These are phyloP conservation scores for Hypoxylon subgilvum DNA, from an alignment of 495 filamentous ascomycete species.

Conservation along the genomic window DNA sequence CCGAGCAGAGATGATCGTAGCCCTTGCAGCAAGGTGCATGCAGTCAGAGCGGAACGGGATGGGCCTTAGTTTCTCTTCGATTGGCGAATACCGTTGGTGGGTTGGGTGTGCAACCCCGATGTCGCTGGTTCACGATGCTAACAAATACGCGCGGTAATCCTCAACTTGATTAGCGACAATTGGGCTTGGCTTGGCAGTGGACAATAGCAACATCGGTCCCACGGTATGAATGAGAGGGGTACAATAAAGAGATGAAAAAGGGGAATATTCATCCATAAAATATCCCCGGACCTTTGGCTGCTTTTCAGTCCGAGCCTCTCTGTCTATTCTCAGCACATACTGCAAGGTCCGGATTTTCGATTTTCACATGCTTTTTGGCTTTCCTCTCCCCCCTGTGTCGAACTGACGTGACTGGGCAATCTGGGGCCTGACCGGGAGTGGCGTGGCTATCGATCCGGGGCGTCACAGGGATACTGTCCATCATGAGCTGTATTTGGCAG, in stretches of 20 bases:
- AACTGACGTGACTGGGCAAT: too few relatives aligned
- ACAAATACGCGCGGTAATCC: slow-evolving; percentile 5
- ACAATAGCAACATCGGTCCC: neutral
- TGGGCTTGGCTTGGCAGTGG: slow-evolving; percentile 8
- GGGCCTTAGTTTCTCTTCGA: slow-evolving; percentile 26
- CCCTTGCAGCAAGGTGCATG: slow-evolving; percentile 37
- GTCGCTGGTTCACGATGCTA: slow-evolving; percentile 26
- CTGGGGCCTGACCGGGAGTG: slow-evolving; percentile 3
- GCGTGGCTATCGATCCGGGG: slow-evolving; percentile 26
- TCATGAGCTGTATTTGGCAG: slow-evolving; percentile 29
- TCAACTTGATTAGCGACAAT: slow-evolving; percentile 21
- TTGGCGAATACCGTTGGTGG: slow-evolving; percentile 27
- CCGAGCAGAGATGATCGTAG: slow-evolving; percentile 21
- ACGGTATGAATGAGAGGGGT: neutral
- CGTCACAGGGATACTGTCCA: slow-evolving; percentile 17
- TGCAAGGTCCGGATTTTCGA: slow-evolving; percentile 5
- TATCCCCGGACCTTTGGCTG: too few relatives aligned
- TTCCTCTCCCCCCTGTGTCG: too few relatives aligned
- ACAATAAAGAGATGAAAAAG: slow-evolving; percentile 4
- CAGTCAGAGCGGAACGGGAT: slow-evolving; percentile 34
- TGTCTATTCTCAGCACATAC: slow-evolving; percentile 10
- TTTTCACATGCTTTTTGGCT: neutral
- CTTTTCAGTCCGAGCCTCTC: neutral
- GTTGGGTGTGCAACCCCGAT: slow-evolving; percentile 34
- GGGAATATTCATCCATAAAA: neutral